Conservation (phyloP, 176 grass and related monocot species). For the Zea mays region Zm-B73-REFERENCE-NAM-5.0 NC_050100.1:81761001-81761500, state of each 20-base stretch:
- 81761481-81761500: constrained; percentile 41
- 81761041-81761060: background rate
- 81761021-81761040: constrained; percentile 25
- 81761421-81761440: constrained; percentile 67
- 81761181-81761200: constrained; percentile 82
- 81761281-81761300: constrained; percentile 42
- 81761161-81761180: constrained; percentile 86
- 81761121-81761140: constrained; percentile 96
- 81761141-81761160: constrained; percentile 88
- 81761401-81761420: constrained; percentile 64
- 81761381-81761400: constrained; percentile 61
- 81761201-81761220: constrained; percentile 74
- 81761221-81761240: constrained; percentile 48
- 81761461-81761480: constrained; percentile 64
- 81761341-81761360: constrained; percentile 45
- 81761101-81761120: constrained; percentile 71
- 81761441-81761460: constrained; percentile 73
- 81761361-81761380: constrained; percentile 65
- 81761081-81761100: constrained; percentile 37
- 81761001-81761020: constrained; percentile 1
- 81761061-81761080: constrained; percentile 30
- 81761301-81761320: constrained; percentile 21
- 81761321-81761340: constrained; percentile 39
- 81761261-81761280: constrained; percentile 57
- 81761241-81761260: constrained; percentile 44